Conservation (phyloP, 192 early-diverging fungal species). For the Umbelopsis isabellina region DNA sequence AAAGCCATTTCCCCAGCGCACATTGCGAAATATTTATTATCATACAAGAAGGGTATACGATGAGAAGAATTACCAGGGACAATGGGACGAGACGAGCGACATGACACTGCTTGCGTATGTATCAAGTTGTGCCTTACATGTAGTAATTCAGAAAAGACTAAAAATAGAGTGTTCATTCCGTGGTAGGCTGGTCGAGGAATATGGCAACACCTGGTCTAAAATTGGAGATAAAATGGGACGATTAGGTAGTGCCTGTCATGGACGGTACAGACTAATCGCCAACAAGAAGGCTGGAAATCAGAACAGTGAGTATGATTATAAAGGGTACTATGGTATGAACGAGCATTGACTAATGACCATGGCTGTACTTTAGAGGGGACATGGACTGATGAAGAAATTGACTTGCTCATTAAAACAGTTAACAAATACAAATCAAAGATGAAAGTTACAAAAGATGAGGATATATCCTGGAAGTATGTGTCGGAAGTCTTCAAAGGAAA, state of each 20-base stretch:
- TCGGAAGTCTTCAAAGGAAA: background rate
- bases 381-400: background rate
- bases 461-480: conserved; percentile 14
- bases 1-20: background rate
- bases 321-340: background rate
- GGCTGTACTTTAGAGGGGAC: background rate
- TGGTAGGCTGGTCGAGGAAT: background rate
- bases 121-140: background rate
- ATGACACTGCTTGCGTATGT: background rate
- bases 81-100: conserved; percentile 4
- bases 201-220: background rate
- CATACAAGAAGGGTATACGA: conserved; percentile 1
- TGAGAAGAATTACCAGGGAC: conserved; percentile 14
- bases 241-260: background rate
- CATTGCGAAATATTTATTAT: background rate
- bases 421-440: conserved; percentile 16
- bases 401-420: background rate
- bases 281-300: background rate
- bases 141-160: background rate
- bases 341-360: background rate
- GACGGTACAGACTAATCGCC: background rate
- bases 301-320: background rate
- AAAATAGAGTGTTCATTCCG: background rate
- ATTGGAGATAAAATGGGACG: background rate
- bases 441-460: conserved; percentile 1